These are phyloP conservation scores for Euphorbia celastroides DNA, from an alignment of 441 rosid species.

Conservation along the genomic window DNA sequence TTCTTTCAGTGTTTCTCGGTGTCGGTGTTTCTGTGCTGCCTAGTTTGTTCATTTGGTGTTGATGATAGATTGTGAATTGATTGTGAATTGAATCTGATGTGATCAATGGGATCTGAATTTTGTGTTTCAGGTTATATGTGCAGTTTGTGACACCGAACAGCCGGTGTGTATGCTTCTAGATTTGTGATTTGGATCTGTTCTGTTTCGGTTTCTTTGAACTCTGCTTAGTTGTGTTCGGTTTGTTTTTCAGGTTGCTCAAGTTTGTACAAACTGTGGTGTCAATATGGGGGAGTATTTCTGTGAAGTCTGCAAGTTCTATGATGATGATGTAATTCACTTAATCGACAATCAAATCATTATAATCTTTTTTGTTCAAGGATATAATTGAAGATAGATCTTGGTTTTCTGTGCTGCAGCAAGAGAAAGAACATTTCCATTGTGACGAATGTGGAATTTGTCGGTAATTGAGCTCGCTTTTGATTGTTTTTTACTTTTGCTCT, in stretches of 20 bases:
- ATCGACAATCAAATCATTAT: background rate
- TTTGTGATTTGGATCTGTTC: conserved; percentile 4
- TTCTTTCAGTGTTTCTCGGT: too few relatives aligned
- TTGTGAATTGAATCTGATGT: conserved; percentile 9
- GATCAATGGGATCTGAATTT: conserved; percentile 13
- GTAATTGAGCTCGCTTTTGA: conserved; percentile 30
- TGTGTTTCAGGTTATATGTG: conserved; percentile 70
- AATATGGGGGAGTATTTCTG: conserved; percentile 96
- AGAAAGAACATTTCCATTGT: conserved; percentile 80
- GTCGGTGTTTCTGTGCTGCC: too few relatives aligned
- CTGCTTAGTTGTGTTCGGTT: conserved; percentile 12
- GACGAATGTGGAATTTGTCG: conserved; percentile 97
- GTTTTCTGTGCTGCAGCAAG: conserved; percentile 37
- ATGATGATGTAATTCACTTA: conserved; percentile 60
- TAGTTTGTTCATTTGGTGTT: too few relatives aligned
- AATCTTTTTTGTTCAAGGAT: conserved; percentile 1
- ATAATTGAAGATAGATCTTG: conserved; percentile 10
- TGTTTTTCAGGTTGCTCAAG: conserved; percentile 52
- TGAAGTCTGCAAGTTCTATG: conserved; percentile 78
- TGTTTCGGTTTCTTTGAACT: conserved; percentile 9
- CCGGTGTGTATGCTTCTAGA: conserved; percentile 47
- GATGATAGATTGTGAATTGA: background rate
- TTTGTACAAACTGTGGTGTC: conserved; percentile 90
- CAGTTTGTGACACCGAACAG: conserved; percentile 95
- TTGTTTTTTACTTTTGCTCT: background rate